phyloP scores from a whole-genome alignment of 768 basidiomycete genomes.

The Rhizopogon vesiculosus region DNA sequence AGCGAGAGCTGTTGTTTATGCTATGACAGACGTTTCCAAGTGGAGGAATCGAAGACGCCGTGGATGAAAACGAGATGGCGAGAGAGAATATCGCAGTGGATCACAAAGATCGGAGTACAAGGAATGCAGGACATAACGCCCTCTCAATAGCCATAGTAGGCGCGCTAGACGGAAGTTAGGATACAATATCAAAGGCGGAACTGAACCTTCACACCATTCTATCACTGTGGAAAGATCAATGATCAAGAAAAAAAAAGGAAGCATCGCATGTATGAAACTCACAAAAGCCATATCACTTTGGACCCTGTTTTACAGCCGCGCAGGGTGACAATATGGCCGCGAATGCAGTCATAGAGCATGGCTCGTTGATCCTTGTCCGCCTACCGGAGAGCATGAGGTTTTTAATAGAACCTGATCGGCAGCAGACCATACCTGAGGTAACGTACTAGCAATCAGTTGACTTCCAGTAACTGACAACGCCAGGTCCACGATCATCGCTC shows the following conservation, averaged over 20 bases:
- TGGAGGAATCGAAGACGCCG: slow-evolving; percentile 7
- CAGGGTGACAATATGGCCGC: slow-evolving; percentile 85
- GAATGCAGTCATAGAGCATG: slow-evolving; percentile 78
- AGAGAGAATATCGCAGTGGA: slow-evolving; percentile 19
- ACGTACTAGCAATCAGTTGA: slow-evolving; percentile 77
- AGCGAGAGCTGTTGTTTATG: slow-evolving; percentile 10
- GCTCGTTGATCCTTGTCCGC: slow-evolving; percentile 86
- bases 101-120: slow-evolving; percentile 23
- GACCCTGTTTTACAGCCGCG: slow-evolving; percentile 89
- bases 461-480: slow-evolving; percentile 82
- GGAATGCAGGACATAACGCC: slow-evolving; percentile 14
- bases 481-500: slow-evolving; percentile 84
- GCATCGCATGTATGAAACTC: slow-evolving; percentile 13
- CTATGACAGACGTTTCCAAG: slow-evolving; percentile 21
- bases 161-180: slow-evolving; percentile 38
- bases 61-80: slow-evolving; percentile 8
- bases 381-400: slow-evolving; percentile 30
- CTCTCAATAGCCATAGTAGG: slow-evolving; percentile 56
- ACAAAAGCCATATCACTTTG: slow-evolving; percentile 90
- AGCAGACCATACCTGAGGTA: slow-evolving; percentile 57
- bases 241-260: neutral
- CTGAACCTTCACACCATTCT: slow-evolving; percentile 41
- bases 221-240: slow-evolving; percentile 35
- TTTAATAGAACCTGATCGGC: neutral
- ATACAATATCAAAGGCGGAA: neutral